A percentile compares a stretch with the other conserved stretches of the same genome.
These are phyloP conservation scores for Agrostemma githago DNA, from an alignment of 148 eudicot species.

Conservation along the genomic window DNA sequence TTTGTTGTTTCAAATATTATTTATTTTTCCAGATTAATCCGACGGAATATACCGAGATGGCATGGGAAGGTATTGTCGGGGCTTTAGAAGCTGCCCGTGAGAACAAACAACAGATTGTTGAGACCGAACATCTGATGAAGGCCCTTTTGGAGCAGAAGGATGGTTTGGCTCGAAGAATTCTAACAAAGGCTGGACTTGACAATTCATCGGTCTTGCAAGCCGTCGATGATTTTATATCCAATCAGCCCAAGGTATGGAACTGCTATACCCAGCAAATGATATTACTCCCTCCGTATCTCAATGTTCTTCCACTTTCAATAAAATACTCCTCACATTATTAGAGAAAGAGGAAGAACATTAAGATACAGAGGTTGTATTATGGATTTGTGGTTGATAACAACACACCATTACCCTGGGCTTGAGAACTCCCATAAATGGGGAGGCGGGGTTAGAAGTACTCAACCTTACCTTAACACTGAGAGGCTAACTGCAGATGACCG, in stretches of 20 bases:
- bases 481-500: no score
- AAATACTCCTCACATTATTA: no score
- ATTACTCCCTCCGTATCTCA: no score
- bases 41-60: conserved; percentile 94
- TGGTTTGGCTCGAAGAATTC: conserved; percentile 86
- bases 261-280: not conserved
- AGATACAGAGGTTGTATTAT: no score
- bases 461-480: no score
- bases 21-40: conserved; percentile 47
- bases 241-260: conserved; percentile 73
- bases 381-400: not conserved
- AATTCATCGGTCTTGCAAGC: conserved; percentile 83
- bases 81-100: conserved; percentile 77
- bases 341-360: no score
- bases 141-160: conserved; percentile 93
- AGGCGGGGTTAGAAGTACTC: no score
- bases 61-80: conserved; percentile 91
- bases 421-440: not conserved
- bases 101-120: conserved; percentile 84
- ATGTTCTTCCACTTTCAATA: no score
- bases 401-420: not conserved
- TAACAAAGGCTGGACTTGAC: conserved; percentile 90
- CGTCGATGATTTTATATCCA: conserved; percentile 76
- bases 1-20: conserved; percentile 19
- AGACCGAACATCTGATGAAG: conserved; percentile 93